phyloP scores from a whole-genome alignment of 257 asterid genomes.

The Rehmannia glutinosa region DNA sequence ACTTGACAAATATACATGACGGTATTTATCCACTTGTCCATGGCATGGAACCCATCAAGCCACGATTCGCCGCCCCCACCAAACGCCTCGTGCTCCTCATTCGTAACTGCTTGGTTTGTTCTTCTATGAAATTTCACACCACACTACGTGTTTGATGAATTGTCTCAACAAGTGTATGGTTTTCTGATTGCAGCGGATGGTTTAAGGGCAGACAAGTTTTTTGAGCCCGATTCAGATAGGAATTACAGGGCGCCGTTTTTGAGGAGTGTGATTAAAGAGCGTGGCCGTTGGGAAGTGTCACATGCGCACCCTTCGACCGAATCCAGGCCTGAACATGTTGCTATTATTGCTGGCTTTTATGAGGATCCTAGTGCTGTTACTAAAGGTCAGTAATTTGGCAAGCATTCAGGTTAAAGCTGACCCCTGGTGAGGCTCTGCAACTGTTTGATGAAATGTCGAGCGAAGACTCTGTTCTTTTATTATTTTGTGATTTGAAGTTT shows the following conservation, averaged over 20 bases:
- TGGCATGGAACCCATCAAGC: conserved; percentile 81
- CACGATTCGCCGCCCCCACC: conserved; percentile 72
- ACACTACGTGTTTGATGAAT: no score
- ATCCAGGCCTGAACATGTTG: conserved; percentile 96
- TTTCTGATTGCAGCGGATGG: conserved; percentile 73
- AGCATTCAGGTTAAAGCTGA: no score
- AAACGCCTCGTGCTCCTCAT: conserved; percentile 74
- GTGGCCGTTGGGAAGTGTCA: conserved; percentile 99
- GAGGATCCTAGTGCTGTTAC: conserved; percentile 99
- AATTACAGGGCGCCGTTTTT: conserved; percentile 81
- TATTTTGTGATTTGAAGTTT: no score
- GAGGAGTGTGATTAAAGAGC: conserved; percentile 84
- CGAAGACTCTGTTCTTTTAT: no score
- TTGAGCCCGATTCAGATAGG: conserved; percentile 76
- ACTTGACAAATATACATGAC: no score
- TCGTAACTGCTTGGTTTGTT: conserved; percentile 31
- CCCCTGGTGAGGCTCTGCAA: no score
- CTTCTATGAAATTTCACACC: no score
- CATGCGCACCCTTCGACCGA: conserved; percentile 98
- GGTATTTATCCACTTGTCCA: conserved; percentile 91
- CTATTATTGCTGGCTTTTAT: conserved; percentile 92
- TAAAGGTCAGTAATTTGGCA: no score
- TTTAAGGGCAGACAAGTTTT: conserved; percentile 92
- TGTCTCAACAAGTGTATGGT: no score
- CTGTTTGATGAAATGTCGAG: no score